Percentiles rank a stretch among this genome's conserved stretches.
phyloP scores from a whole-genome alignment of 768 basidiomycete genomes.

The Piloderma croceum region DNA sequence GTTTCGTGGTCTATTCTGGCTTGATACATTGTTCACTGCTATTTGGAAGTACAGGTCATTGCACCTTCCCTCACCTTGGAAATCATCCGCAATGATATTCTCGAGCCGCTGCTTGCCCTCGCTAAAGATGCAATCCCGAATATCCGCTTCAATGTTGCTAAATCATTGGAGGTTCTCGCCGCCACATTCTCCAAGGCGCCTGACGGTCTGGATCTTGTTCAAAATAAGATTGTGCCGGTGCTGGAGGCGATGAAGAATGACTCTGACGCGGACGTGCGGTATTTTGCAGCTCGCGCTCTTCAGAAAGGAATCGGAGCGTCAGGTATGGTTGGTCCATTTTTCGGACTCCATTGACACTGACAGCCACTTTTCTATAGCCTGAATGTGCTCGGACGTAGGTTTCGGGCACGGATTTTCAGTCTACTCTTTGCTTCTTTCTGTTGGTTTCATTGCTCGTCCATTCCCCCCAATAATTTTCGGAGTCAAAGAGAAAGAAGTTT shows the following conservation, averaged over 20 bases:
- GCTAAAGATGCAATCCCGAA: slow-evolving; percentile 93
- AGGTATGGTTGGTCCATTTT: background rate
- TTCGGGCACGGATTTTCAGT: too few species aligned
- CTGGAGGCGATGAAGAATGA: slow-evolving; percentile 86
- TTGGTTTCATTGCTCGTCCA: background rate
- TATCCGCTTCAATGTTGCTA: slow-evolving; percentile 98
- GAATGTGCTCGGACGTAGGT: background rate
- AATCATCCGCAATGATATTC: slow-evolving; percentile 78
- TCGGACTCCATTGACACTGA: background rate
- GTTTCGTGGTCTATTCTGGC: too few species aligned
- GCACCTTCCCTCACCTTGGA: slow-evolving; percentile 82
- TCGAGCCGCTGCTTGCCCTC: slow-evolving; percentile 77
- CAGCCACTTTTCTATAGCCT: background rate
- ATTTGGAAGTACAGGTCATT: slow-evolving; percentile 80
- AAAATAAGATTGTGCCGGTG: slow-evolving; percentile 71
- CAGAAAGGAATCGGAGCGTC: slow-evolving; percentile 38
- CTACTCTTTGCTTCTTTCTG: background rate
- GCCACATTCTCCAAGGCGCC: slow-evolving; percentile 53
- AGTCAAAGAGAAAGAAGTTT: too few species aligned
- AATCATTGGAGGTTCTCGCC: slow-evolving; percentile 87
- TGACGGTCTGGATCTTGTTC: slow-evolving; percentile 73
- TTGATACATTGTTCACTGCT: too few species aligned
- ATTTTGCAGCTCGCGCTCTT: slow-evolving; percentile 80
- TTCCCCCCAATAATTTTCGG: background rate
- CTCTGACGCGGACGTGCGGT: slow-evolving; percentile 92